phyloP scores from a whole-genome alignment of 1,139 yeast genomes.

The Blastobotrys indianensis region DNA sequence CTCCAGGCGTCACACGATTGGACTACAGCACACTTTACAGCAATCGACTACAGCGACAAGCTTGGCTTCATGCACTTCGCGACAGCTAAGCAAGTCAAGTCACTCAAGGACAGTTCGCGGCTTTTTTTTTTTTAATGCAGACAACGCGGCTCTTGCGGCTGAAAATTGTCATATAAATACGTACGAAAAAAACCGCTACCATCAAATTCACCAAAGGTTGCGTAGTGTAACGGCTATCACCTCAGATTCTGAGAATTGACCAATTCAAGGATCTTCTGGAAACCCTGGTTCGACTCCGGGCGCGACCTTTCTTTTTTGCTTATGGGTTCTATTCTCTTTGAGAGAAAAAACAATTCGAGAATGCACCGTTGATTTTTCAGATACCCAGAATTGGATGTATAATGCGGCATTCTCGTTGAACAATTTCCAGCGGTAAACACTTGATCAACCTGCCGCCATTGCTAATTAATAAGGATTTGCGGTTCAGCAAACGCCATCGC shows the following conservation, averaged over 20 bases:
- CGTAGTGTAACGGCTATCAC: constrained; percentile 13
- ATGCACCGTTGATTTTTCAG: no score
- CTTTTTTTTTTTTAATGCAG: neutral
- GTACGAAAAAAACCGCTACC: neutral
- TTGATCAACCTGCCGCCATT: no score
- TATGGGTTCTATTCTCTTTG: no score
- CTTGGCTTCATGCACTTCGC: constrained; percentile 1
- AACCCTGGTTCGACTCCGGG: constrained; percentile 31
- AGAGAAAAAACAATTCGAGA: no score
- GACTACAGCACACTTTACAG: neutral
- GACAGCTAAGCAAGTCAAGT: neutral
- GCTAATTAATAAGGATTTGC: no score
- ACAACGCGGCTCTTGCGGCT: neutral
- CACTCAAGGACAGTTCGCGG: neutral
- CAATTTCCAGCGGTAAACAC: no score
- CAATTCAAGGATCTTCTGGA: constrained; percentile 16
- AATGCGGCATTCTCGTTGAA: no score
- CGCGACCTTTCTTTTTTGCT: constrained; percentile 18
- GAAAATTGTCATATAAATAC: neutral
- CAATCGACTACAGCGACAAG: neutral
- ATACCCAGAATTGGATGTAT: no score
- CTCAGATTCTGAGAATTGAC: constrained; percentile 8
- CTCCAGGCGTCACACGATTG: neutral
- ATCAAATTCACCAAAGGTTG: constrained; percentile 1
- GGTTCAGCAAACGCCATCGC: no score